Evolutionary conservation across 192 early-diverging fungal genomes (phyloP).

Genomic region (Oehlia diaphana): DNA sequence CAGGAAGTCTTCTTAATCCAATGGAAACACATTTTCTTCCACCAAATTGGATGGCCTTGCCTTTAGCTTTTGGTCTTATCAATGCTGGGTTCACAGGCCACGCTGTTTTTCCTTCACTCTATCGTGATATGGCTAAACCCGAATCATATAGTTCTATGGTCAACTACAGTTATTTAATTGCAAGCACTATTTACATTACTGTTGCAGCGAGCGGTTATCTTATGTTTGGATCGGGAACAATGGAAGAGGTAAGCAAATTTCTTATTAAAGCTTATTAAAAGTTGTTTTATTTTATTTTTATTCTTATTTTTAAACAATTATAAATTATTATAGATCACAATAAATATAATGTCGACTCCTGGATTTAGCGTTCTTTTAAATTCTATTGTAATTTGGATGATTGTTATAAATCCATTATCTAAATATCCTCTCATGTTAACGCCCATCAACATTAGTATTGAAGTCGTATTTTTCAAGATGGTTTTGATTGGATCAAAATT

Average conservation of each 20-base stretch:
- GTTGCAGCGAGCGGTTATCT: conserved; percentile 59
- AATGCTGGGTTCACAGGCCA: conserved; percentile 64
- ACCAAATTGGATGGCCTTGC: conserved; percentile 39
- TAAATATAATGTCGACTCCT: conserved; percentile 50
- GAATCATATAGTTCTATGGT: conserved; percentile 49
- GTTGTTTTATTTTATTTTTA: not conserved
- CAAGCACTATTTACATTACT: conserved; percentile 51
- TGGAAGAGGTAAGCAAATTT: conserved; percentile 51
- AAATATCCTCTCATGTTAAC: conserved; percentile 54
- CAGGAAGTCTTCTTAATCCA: conserved; percentile 57
- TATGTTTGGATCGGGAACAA: conserved; percentile 66
- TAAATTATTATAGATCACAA: conserved; percentile 44
- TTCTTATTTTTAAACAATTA: not conserved
- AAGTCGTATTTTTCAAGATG: not conserved
- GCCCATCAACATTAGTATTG: conserved; percentile 44
- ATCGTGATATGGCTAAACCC: conserved; percentile 67
- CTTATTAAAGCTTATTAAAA: not conserved
- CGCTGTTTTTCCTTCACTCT: conserved; percentile 67
- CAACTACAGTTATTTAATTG: conserved; percentile 56
- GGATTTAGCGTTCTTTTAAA: conserved; percentile 46
- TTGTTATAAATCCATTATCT: conserved; percentile 60
- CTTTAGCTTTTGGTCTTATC: conserved; percentile 58
- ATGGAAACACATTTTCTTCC: conserved; percentile 56
- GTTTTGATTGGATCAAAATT: not conserved
- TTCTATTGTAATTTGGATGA: conserved; percentile 47